Conservation (phyloP, 306 rosid genomes). For the Malus asiatica region DNA sequence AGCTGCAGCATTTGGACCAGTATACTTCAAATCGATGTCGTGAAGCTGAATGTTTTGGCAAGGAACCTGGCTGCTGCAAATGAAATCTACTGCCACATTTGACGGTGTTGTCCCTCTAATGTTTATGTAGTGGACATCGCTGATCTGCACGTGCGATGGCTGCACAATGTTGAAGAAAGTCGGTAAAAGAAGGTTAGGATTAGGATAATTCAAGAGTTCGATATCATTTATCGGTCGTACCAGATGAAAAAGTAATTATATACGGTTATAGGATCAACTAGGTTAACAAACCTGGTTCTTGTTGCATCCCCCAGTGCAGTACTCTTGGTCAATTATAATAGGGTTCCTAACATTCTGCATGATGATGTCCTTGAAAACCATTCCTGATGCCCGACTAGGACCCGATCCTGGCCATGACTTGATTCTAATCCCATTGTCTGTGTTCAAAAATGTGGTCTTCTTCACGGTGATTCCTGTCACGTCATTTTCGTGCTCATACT, state of each 20-base stretch:
- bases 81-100: slow-evolving; percentile 38
- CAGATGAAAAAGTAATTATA: too few species aligned
- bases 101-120: slow-evolving; percentile 45
- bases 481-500: slow-evolving; percentile 26
- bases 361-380: slow-evolving; percentile 24
- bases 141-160: slow-evolving; percentile 53
- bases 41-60: slow-evolving; percentile 36
- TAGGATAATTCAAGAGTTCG: not conserved
- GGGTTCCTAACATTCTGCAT: slow-evolving; percentile 32
- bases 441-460: slow-evolving; percentile 17
- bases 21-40: slow-evolving; percentile 34
- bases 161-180: not conserved
- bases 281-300: slow-evolving; percentile 8
- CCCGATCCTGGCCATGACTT: slow-evolving; percentile 40
- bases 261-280: not conserved
- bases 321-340: slow-evolving; percentile 37
- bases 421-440: slow-evolving; percentile 39
- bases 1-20: slow-evolving; percentile 4
- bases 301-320: slow-evolving; percentile 8
- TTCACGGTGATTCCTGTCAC: slow-evolving; percentile 29
- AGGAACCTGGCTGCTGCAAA: slow-evolving; percentile 51
- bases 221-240: not conserved
- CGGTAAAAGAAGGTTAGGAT: not conserved
- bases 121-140: slow-evolving; percentile 27
- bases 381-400: slow-evolving; percentile 25